Evolutionary conservation across 208 protist species (phyloP).

Genomic region (Phytomonas sp.): DNA sequence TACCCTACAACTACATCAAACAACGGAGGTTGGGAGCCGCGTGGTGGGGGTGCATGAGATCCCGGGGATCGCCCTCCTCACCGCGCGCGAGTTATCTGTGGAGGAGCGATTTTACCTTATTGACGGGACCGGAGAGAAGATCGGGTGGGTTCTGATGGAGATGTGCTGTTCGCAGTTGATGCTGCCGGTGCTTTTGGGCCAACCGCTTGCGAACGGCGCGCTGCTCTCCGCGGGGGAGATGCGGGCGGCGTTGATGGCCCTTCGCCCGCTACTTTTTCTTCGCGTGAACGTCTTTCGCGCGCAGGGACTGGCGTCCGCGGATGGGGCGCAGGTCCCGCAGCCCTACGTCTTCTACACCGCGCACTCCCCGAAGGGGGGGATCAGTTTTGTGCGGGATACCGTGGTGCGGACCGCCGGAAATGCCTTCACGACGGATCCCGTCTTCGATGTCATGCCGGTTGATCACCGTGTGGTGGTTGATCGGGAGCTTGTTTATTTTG

Average conservation of each 20-base stretch:
- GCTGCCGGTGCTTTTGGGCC: constrained; percentile 56
- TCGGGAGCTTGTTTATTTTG: constrained; percentile 43
- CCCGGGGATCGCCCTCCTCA: constrained; percentile 43
- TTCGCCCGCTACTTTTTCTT: constrained; percentile 56
- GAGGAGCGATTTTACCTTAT: constrained; percentile 41
- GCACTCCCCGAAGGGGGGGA: constrained; percentile 18
- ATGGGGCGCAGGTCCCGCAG: constrained; percentile 24
- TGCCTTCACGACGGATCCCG: constrained; percentile 35
- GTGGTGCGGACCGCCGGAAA: constrained; percentile 41
- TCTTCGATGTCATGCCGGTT: constrained; percentile 56
- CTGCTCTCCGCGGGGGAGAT: constrained; percentile 28
- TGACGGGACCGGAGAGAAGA: constrained; percentile 28
- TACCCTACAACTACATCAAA: constrained; percentile 64
- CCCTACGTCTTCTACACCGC: constrained; percentile 86
- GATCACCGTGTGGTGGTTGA: constrained; percentile 77
- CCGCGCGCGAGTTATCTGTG: constrained; percentile 31
- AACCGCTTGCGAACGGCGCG: constrained; percentile 13
- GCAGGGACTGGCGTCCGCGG: constrained; percentile 20
- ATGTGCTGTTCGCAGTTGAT: constrained; percentile 44
- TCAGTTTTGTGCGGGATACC: constrained; percentile 65
- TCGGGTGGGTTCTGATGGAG: constrained; percentile 43
- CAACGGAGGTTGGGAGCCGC: constrained; percentile 15
- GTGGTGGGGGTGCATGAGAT: constrained; percentile 77
- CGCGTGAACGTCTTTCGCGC: constrained; percentile 68
- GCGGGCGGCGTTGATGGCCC: constrained; percentile 42